Evolutionary conservation across 1,139 yeast species (phyloP), one percentile per base, ranked within the genome.

Genomic region (Ogataea hybrid): DNA sequence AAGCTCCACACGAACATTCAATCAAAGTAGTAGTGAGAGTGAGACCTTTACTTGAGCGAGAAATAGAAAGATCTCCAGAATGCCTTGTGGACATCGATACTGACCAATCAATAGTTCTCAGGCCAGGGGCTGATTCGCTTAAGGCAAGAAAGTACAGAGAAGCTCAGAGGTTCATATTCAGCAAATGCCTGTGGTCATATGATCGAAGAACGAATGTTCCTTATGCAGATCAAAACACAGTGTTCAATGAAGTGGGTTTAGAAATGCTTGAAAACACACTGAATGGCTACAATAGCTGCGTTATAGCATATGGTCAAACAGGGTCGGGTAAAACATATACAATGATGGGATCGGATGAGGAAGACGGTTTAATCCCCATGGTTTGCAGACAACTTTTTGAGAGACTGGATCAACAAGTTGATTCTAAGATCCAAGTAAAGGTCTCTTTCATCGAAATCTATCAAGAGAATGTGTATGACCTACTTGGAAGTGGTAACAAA

Each of bases 281-380:
- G 51, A 71, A 71, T 43, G 94, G 94, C 0, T 84, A 73, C 60
- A 84, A 84, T 57, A 82, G 85, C 18, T 84, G 92, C 58, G 72
- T 84, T 9, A 69, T 84, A 53, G 90, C 92, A 0, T 81, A 84
- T 54, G 94, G 94, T 1, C 90, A 84, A 58, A 84, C 92, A 0
- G 84, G 90, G 3, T 71, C 78, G 1, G 92, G 92, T 3, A 84
- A 84, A 55, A 79, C 90, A 0, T 76, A 69, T 53, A 81, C 90
- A 1, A 83, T 84, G 89, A 78, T 81, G 81, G 90, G 90, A 0
- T 53, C 60, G 8, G 59, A 65, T 0, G 53, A 53, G 14, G 42
- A 47, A 18, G 75, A 75, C 0, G 90, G 90, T 0, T 58, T 84
- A 27, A 78, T 83, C 21, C 89, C 90, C 0, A 58, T 74, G 39